Evolutionary conservation across 2,329 filamentous ascomycete genomes (phyloP).

Genomic region (Trichophyton benhamiae): DNA sequence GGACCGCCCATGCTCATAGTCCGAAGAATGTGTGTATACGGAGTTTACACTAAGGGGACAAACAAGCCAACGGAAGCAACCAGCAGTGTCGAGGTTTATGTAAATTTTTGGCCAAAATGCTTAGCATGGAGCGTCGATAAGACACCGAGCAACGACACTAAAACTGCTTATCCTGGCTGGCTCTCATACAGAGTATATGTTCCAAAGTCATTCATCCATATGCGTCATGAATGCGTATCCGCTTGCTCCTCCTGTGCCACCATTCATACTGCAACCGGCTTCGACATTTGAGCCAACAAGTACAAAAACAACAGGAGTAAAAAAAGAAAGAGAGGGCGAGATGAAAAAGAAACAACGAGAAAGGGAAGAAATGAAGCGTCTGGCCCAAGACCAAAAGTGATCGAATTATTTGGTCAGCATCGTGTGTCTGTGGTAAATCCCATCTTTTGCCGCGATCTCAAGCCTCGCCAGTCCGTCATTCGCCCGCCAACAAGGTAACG

Average conservation of each 20-base stretch:
- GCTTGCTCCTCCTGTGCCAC: slow-evolving; percentile 1
- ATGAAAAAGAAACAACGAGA: background rate
- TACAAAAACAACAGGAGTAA: background rate
- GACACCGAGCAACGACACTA: background rate
- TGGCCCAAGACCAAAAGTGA: background rate
- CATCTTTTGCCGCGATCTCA: background rate
- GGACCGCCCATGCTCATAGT: slow-evolving; percentile 2
- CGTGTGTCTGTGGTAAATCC: background rate
- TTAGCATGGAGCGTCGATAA: slow-evolving; percentile 1
- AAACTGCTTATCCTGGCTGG: background rate
- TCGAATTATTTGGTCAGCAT: background rate
- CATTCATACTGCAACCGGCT: background rate
- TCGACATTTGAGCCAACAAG: background rate
- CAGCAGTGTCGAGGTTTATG: background rate
- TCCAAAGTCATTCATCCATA: background rate
- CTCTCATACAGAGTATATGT: background rate
- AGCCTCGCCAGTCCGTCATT: background rate
- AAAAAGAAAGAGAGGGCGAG: background rate
- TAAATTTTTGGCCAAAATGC: background rate
- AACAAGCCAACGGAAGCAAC: background rate
- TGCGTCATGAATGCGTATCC: background rate
- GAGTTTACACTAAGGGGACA: background rate
- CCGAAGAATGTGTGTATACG: background rate
- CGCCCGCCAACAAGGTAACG: background rate
- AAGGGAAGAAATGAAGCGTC: background rate